Percentiles rank a stretch among this genome's conserved stretches.
Evolutionary conservation across 345 rosid species (phyloP).

Genomic region (Psidium friedrichsthalianum): DNA sequence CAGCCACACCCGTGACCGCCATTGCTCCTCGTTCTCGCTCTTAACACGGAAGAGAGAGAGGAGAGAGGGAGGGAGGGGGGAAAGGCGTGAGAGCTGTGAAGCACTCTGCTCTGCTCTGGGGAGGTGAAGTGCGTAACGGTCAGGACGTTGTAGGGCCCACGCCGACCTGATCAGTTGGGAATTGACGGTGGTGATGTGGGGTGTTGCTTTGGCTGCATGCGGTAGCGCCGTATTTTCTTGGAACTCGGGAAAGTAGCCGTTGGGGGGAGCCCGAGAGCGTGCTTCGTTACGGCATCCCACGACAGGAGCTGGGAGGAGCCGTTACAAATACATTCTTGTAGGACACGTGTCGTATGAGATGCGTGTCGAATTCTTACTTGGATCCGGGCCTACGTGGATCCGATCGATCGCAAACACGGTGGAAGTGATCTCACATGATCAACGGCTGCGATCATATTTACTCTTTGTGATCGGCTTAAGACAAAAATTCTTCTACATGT

Average conservation of each 20-base stretch:
- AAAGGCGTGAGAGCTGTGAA: background rate
- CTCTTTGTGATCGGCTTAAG: too few species aligned
- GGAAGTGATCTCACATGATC: background rate
- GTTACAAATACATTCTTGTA: background rate
- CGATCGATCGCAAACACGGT: background rate
- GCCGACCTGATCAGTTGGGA: background rate
- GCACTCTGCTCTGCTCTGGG: background rate
- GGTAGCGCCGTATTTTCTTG: background rate
- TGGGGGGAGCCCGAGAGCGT: background rate
- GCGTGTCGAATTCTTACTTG: background rate
- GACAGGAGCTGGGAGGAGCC: background rate
- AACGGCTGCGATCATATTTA: background rate
- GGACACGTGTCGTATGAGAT: background rate
- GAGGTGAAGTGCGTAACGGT: slow-evolving; percentile 24
- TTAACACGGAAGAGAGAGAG: background rate
- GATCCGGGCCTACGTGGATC: background rate
- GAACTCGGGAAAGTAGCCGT: slow-evolving; percentile 5
- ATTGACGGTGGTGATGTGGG: background rate
- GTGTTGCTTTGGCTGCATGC: background rate
- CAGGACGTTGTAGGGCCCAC: background rate
- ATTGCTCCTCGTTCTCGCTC: slow-evolving; percentile 9
- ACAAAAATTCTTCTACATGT: too few species aligned
- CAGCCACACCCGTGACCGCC: slow-evolving; percentile 39
- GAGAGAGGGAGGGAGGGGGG: background rate
- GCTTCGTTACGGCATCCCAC: background rate